Base-by-base conservation (phyloP, 192 early-diverging fungal genomes). In the Coemansia brasiliensis region DNA sequence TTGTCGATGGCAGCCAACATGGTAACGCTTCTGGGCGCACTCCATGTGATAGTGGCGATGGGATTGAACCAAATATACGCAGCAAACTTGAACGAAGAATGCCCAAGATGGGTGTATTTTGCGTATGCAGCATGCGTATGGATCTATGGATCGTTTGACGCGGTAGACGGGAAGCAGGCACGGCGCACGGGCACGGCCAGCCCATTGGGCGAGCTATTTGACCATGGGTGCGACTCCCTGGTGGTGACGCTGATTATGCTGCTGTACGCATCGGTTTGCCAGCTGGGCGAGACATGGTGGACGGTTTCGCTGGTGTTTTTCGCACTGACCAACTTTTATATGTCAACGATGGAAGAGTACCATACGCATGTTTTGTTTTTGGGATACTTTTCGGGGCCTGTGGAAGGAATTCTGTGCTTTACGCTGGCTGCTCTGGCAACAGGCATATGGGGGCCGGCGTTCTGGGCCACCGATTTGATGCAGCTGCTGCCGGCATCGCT, bases 131-230 rank as follows among this genome's bases (percentile, higher is more conserved):
- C 87, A 37, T 92, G 93, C 21, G 69, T 97, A 13, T 97, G 90
- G 70, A 75, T 90, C 13, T 97, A 97, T 70, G 90, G 90, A 63
- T 90, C 88, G 20, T 82, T 94, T 50, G 94, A 97, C 67, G 92
- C 92, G 24, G 91, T 97, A 69, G 95, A 97, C 61, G 95, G 95
- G 18, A 95, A 95, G 73, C 95, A 97, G 70, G 95, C 95, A 17
- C 82, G 95, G 44, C 81, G 92, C 44, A 95, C 94, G 17, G 89
- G 89, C 43, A 83, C 91, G 6, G 86, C 86, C 0, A 90, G 92
- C 17, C 95, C 95, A 17, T 63, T 97, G 53, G 95, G 95, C 21
- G 95, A 97, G 82, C 74, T 97, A 43, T 97, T 97, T 81, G 95
- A 97, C 76, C 95, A 97, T 54, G 89, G 93, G 66, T 93, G 85